Conservation (phyloP, 805 yeast species). For the Candida dendrica region DNA sequence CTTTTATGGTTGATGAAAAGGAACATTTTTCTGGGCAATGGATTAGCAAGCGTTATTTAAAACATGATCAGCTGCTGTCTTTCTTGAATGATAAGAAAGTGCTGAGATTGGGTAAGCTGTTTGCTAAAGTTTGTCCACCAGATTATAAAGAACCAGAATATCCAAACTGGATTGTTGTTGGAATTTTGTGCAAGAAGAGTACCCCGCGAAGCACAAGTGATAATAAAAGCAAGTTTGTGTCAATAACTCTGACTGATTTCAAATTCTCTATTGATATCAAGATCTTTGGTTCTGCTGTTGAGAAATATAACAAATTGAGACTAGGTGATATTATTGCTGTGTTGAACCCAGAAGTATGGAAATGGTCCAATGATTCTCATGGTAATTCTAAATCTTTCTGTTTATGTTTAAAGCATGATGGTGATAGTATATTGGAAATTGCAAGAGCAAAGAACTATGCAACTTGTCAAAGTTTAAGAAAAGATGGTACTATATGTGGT, state of each 20-base stretch:
- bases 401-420: slow-evolving; percentile 43
- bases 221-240: slow-evolving; percentile 47
- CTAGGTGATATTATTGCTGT: slow-evolving; percentile 71
- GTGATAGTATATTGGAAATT: slow-evolving; percentile 56
- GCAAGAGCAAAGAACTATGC: slow-evolving; percentile 68
- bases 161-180: slow-evolving; percentile 76
- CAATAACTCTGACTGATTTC: slow-evolving; percentile 63
- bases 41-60: slow-evolving; percentile 41
- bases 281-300: slow-evolving; percentile 61
- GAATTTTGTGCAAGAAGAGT: slow-evolving; percentile 54
- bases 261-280: slow-evolving; percentile 50
- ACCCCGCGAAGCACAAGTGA: slow-evolving; percentile 39
- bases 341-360: slow-evolving; percentile 63
- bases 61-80: slow-evolving; percentile 24
- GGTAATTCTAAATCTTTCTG: slow-evolving; percentile 39
- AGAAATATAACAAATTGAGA: slow-evolving; percentile 63
- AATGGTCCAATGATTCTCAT: slow-evolving; percentile 23
- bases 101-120: slow-evolving; percentile 48
- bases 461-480: slow-evolving; percentile 43
- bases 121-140: slow-evolving; percentile 65
- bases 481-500: slow-evolving; percentile 47
- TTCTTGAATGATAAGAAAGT: slow-evolving; percentile 44
- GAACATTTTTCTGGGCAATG: slow-evolving; percentile 40
- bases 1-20: slow-evolving; percentile 30
- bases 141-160: slow-evolving; percentile 60